phyloP scores from a whole-genome alignment of 2,329 filamentous ascomycete species.

The Aspergillus hiratsukae region DNA sequence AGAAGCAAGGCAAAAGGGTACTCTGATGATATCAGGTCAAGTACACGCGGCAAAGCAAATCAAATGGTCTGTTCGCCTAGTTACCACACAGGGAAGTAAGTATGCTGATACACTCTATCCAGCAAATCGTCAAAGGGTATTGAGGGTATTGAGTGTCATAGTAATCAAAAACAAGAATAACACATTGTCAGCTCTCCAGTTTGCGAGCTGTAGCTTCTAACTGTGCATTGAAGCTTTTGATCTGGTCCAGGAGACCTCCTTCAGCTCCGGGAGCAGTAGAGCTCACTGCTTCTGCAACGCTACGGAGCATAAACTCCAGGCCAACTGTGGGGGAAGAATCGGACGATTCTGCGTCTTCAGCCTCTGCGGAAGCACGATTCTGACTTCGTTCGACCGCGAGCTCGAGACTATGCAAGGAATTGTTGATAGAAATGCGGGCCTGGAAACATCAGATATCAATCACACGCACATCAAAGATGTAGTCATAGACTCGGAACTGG shows the following conservation, averaged over 20 bases:
- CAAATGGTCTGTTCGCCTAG: not conserved
- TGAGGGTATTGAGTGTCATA: constrained; percentile 1
- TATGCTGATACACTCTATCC: not conserved
- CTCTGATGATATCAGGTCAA: not conserved
- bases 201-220: constrained; percentile 33
- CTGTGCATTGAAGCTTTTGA: constrained; percentile 41
- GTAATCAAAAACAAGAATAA: constrained; percentile 1
- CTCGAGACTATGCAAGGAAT: constrained; percentile 40
- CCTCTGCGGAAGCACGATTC: constrained; percentile 16
- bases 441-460: constrained; percentile 10
- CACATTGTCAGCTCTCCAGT: constrained; percentile 21
- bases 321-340: constrained; percentile 25
- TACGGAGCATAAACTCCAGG: constrained; percentile 42
- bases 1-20: not conserved
- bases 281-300: constrained; percentile 39
- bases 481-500: not conserved
- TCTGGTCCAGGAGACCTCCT: constrained; percentile 39
- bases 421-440: constrained; percentile 39
- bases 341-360: constrained; percentile 14
- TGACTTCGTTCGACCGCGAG: constrained; percentile 38
- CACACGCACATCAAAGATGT: not conserved
- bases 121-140: constrained; percentile 1
- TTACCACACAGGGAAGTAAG: not conserved
- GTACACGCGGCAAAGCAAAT: not conserved
- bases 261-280: constrained; percentile 32